phyloP scores from a whole-genome alignment of 192 early-diverging fungal species.

The Rhizophagus prolifer region DNA sequence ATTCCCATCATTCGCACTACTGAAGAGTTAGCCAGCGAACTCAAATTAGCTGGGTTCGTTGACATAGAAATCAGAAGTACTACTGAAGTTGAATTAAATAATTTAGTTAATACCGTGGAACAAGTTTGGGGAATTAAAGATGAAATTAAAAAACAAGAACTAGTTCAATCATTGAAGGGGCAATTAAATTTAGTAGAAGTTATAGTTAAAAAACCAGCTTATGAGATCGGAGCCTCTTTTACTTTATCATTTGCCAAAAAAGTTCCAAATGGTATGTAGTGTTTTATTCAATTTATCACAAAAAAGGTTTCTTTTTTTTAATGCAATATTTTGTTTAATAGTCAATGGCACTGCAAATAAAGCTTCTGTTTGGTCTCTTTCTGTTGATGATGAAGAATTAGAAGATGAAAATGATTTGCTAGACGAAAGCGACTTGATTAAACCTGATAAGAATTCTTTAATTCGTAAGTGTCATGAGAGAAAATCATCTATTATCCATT shows the following conservation, averaged over 20 bases:
- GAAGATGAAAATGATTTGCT: constrained; percentile 86
- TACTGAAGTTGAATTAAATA: constrained; percentile 44
- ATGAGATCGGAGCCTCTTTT: constrained; percentile 83
- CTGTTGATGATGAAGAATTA: constrained; percentile 69
- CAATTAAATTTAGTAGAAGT: constrained; percentile 51
- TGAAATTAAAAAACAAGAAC: constrained; percentile 37
- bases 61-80: constrained; percentile 49
- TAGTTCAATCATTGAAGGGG: constrained; percentile 40
- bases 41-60: constrained; percentile 86
- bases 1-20: constrained; percentile 57
- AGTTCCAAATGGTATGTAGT: constrained; percentile 29
- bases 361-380: constrained; percentile 71
- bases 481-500: not conserved
- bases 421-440: constrained; percentile 78
- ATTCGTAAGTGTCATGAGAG: constrained; percentile 42
- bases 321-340: constrained; percentile 27
- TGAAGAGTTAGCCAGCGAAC: constrained; percentile 60
- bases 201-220: constrained; percentile 73
- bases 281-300: not conserved
- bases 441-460: constrained; percentile 63
- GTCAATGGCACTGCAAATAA: constrained; percentile 38
- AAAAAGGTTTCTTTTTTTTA: not conserved
- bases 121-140: constrained; percentile 56
- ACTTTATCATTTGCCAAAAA: constrained; percentile 82
- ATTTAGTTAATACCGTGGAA: constrained; percentile 46